Conservation (phyloP, 169 alveolate species). For the Cryptosporidium ubiquitum region DNA sequence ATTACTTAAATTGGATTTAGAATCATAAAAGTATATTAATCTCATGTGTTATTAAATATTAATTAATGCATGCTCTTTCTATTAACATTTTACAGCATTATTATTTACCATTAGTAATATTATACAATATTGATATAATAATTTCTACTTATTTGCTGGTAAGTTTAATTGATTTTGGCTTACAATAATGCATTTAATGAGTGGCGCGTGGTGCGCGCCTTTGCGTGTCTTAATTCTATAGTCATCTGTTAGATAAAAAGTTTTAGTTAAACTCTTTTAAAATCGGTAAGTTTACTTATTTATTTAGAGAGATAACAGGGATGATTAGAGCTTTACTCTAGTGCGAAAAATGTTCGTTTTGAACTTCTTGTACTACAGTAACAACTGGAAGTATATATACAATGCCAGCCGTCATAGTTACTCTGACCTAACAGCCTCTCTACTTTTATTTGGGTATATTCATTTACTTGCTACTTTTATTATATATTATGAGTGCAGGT, state of each 20-base stretch:
- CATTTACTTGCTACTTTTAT: neutral
- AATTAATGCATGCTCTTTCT: neutral
- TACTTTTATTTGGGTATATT: neutral
- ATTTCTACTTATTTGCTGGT: neutral
- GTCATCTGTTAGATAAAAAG: neutral
- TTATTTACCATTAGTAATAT: neutral
- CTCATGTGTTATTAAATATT: too few species aligned
- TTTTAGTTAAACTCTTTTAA: neutral
- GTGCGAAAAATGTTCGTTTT: conserved; percentile 55
- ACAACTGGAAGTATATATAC: conserved; percentile 27
- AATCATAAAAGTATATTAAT: too few species aligned
- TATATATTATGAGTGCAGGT: too few species aligned
- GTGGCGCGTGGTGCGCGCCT: conserved; percentile 5
- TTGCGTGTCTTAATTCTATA: neutral
- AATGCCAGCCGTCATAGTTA: conserved; percentile 75
- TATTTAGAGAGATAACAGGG: neutral
- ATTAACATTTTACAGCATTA: neutral
- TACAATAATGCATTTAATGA: neutral
- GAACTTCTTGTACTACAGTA: conserved; percentile 32
- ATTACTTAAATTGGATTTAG: neutral
- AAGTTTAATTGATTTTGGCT: neutral
- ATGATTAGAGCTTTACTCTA: conserved; percentile 55
- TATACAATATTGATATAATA: neutral
- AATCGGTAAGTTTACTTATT: conserved; percentile 3
- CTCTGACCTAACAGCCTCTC: conserved; percentile 52